Conservation (phyloP, 495 filamentous ascomycete genomes). For the Penicillium cataractarum region DNA sequence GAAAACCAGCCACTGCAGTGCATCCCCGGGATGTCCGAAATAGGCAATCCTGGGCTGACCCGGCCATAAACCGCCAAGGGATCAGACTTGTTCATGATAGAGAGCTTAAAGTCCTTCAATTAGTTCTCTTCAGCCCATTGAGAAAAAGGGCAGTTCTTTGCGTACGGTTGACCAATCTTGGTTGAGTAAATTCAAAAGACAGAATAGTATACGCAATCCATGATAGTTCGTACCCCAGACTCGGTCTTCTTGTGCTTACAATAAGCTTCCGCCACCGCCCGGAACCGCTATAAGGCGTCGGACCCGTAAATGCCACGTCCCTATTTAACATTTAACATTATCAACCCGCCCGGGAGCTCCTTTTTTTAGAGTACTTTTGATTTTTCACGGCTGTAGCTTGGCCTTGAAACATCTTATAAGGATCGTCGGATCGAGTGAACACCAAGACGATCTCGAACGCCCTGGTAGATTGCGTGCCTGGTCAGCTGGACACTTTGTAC, state of each 20-base stretch:
- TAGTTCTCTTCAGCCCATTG: not conserved
- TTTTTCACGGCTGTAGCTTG: not conserved
- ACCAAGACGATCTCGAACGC: slow-evolving; percentile 20
- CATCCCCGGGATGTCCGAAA: slow-evolving; percentile 24
- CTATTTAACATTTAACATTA: not conserved
- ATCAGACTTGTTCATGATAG: not conserved
- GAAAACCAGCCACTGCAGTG: slow-evolving; percentile 5
- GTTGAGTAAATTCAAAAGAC: not conserved
- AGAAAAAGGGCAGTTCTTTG: not conserved
- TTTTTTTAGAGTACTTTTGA: not conserved
- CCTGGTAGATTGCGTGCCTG: slow-evolving; percentile 10
- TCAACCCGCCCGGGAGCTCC: not conserved
- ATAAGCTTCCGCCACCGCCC: slow-evolving; percentile 18
- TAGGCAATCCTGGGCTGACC: slow-evolving; percentile 16
- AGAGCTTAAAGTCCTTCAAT: not conserved
- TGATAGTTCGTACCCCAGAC: not conserved
- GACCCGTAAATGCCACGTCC: slow-evolving; percentile 9
- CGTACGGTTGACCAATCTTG: not conserved
- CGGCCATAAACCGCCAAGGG: slow-evolving; percentile 15
- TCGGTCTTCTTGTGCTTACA: too few species aligned
- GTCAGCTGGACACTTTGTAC: slow-evolving; percentile 15
- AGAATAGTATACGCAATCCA: not conserved
- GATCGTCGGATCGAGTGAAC: slow-evolving; percentile 11
- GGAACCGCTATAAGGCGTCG: slow-evolving; percentile 1
- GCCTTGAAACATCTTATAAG: slow-evolving; percentile 3